Evolutionary conservation across 768 basidiomycete genomes (phyloP).

Genomic region (Boletus coccyginus): DNA sequence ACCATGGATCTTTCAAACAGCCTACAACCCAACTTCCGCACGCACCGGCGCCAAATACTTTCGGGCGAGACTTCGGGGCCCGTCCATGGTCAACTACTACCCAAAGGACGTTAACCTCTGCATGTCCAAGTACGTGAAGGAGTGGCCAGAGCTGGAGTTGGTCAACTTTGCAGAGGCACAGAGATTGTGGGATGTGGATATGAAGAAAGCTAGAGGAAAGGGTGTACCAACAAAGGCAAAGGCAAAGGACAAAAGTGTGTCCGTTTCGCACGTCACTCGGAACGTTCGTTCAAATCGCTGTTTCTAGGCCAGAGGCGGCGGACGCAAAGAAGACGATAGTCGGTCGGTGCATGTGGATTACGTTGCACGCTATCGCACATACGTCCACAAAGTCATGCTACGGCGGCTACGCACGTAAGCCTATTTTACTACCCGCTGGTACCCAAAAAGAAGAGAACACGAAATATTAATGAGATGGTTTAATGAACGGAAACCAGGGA

Average conservation of each 20-base stretch:
- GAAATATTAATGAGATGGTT: neutral
- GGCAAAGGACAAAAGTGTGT: slow-evolving; percentile 63
- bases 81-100: slow-evolving; percentile 85
- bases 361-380: neutral
- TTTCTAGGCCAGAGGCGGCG: slow-evolving; percentile 51
- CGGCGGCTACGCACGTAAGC: too few relatives aligned
- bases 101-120: slow-evolving; percentile 56
- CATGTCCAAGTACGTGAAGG: slow-evolving; percentile 47
- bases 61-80: slow-evolving; percentile 75
- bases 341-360: neutral
- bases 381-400: neutral
- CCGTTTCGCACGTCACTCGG: neutral
- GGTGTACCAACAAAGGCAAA: slow-evolving; percentile 51
- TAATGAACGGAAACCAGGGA: slow-evolving; percentile 51
- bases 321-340: slow-evolving; percentile 41
- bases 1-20: slow-evolving; percentile 81
- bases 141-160: slow-evolving; percentile 57
- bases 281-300: neutral
- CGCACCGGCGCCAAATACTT: slow-evolving; percentile 94
- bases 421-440: neutral
- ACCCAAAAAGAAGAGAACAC: neutral
- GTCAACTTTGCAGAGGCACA: slow-evolving; percentile 66
- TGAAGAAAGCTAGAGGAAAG: neutral
- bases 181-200: slow-evolving; percentile 27
- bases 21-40: slow-evolving; percentile 77